Evolutionary conservation across 1,139 yeast species (phyloP).

Genomic region (Geotrichum siamense): DNA sequence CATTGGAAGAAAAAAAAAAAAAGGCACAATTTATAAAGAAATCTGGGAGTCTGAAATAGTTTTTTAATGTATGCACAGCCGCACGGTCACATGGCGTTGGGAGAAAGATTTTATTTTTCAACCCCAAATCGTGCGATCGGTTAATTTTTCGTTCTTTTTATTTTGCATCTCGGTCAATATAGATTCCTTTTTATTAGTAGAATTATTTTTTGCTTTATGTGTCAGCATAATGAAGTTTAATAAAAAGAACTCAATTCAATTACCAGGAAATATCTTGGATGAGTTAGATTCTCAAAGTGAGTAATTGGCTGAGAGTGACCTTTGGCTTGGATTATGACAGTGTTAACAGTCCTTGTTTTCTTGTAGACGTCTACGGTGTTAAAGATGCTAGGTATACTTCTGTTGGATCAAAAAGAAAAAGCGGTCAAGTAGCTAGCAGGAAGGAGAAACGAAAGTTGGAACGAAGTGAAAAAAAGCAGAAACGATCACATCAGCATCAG

Average conservation of each 20-base stretch:
- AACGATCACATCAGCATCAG: slow-evolving; percentile 11
- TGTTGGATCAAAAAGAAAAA: slow-evolving; percentile 10
- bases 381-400: slow-evolving; percentile 8
- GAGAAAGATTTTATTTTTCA: background rate
- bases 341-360: background rate
- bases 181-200: too few relatives aligned
- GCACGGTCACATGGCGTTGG: slow-evolving; percentile 1
- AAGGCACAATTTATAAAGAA: too few relatives aligned
- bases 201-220: too few relatives aligned
- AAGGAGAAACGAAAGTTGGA: slow-evolving; percentile 25
- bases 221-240: too few relatives aligned
- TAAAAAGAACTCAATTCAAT: too few relatives aligned
- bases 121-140: too few relatives aligned
- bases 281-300: slow-evolving; percentile 9
- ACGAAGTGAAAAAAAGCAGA: slow-evolving; percentile 21
- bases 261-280: slow-evolving; percentile 13
- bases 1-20: too few relatives aligned
- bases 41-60: too few relatives aligned
- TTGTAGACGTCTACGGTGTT: background rate
- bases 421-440: slow-evolving; percentile 13
- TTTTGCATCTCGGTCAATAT: too few relatives aligned
- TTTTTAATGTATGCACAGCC: too few relatives aligned
- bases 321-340: background rate
- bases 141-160: too few relatives aligned
- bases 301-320: too few relatives aligned